These are phyloP conservation scores for Hemerocallis citrina DNA, from an alignment of 106 monocot genomes.

Conservation along the genomic window DNA sequence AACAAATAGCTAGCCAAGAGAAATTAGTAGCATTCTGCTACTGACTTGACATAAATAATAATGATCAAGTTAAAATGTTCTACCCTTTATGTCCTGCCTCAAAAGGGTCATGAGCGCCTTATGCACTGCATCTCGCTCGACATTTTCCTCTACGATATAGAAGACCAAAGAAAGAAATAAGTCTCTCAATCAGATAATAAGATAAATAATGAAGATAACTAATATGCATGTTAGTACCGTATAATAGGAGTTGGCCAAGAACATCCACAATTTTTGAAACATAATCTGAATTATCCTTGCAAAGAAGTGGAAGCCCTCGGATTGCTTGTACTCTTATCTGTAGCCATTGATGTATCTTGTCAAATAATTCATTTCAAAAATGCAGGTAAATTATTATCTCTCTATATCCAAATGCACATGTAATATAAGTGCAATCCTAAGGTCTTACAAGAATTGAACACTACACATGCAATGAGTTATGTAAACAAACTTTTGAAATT, in stretches of 20 bases:
- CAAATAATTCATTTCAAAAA: neutral
- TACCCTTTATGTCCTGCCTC: slow-evolving; percentile 97
- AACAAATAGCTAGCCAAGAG: neutral
- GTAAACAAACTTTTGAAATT: too few species aligned
- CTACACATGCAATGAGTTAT: too few species aligned
- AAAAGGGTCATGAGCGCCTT: slow-evolving; percentile 93
- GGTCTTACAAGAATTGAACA: too few species aligned
- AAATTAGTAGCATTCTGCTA: neutral
- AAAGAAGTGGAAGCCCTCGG: slow-evolving; percentile 92
- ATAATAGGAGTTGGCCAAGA: slow-evolving; percentile 80
- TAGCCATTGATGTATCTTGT: neutral
- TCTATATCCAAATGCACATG: too few species aligned
- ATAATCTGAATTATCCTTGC: slow-evolving; percentile 91
- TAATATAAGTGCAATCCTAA: too few species aligned
- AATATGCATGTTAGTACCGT: slow-evolving; percentile 50
- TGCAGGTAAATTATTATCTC: neutral
- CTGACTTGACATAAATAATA: neutral
- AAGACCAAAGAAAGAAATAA: neutral
- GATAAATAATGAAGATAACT: slow-evolving; percentile 3
- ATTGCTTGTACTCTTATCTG: slow-evolving; percentile 98
- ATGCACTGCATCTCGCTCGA: slow-evolving; percentile 98
- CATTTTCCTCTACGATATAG: slow-evolving; percentile 74
- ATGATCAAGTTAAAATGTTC: neutral
- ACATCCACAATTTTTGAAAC: slow-evolving; percentile 94
- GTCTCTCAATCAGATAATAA: too few species aligned